phyloP scores from a whole-genome alignment of 768 basidiomycete species.

The Rhodocollybia butyracea region DNA sequence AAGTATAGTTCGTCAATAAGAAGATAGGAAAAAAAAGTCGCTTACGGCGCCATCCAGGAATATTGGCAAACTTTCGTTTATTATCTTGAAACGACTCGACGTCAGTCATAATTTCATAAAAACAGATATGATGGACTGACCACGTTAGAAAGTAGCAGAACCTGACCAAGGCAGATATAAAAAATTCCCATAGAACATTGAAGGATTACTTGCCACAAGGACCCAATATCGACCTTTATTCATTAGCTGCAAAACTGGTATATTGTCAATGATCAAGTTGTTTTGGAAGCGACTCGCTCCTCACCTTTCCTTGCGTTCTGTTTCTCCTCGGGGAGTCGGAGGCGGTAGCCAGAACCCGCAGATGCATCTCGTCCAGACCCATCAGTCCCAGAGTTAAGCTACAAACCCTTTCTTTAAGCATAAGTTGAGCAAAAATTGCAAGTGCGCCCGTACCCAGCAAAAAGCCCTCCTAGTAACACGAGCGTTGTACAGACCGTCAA shows the following conservation, averaged over 20 bases:
- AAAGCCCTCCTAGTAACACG: slow-evolving; percentile 85
- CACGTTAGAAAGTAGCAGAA: slow-evolving; percentile 86
- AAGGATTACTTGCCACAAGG: slow-evolving; percentile 62
- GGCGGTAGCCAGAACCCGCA: slow-evolving; percentile 81
- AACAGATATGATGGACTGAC: slow-evolving; percentile 35
- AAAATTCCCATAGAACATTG: background rate
- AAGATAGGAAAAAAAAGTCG: slow-evolving; percentile 8
- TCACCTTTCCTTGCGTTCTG: slow-evolving; percentile 68
- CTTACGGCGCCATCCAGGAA: slow-evolving; percentile 74
- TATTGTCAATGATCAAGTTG: background rate
- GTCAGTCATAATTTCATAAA: background rate
- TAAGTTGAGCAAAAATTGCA: background rate
- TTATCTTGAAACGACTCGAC: slow-evolving; percentile 41
- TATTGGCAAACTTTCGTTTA: slow-evolving; percentile 82
- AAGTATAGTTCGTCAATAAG: background rate
- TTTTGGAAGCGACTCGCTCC: background rate
- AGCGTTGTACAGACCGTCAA: slow-evolving; percentile 63
- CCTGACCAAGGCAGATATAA: slow-evolving; percentile 35
- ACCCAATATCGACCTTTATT: slow-evolving; percentile 86
- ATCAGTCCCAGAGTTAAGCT: slow-evolving; percentile 90
- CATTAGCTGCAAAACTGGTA: slow-evolving; percentile 53
- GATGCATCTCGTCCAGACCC: slow-evolving; percentile 90
- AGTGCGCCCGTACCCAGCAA: slow-evolving; percentile 65
- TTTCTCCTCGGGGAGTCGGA: slow-evolving; percentile 71
- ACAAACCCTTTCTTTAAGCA: background rate